Conservation (phyloP, 2,329 filamentous ascomycete species). For the Fusarium secorum region DNA sequence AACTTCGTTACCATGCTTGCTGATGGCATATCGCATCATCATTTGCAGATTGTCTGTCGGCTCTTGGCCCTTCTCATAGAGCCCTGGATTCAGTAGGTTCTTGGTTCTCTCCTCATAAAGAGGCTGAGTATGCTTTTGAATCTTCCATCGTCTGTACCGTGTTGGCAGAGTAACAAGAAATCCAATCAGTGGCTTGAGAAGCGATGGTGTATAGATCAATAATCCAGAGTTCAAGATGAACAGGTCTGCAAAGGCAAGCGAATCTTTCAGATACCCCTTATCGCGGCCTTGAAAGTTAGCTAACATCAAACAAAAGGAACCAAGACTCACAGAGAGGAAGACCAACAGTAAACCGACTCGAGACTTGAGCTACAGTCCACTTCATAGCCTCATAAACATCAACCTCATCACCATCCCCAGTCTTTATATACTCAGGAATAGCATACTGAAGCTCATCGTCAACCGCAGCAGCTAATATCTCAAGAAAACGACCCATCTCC, state of each 20-base stretch:
- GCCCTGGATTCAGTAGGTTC: background rate
- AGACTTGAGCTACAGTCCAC: conserved; percentile 44
- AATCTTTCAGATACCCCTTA: conserved; percentile 45
- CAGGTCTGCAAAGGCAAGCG: conserved; percentile 43
- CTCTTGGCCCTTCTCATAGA: background rate
- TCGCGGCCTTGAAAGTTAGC: conserved; percentile 40
- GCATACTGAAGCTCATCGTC: conserved; percentile 47
- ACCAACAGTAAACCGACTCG: conserved; percentile 46
- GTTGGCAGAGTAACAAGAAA: conserved; percentile 30
- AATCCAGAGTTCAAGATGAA: conserved; percentile 47
- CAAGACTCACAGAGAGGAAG: conserved; percentile 42
- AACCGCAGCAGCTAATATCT: conserved; percentile 45
- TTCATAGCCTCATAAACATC: conserved; percentile 41
- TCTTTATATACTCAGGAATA: conserved; percentile 46
- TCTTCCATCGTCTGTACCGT: conserved; percentile 26
- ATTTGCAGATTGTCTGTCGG: conserved; percentile 27
- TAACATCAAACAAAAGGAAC: rapidly evolving
- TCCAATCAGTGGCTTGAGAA: conserved; percentile 47
- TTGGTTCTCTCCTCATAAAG: background rate
- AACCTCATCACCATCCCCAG: conserved; percentile 41
- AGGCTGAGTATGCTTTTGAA: conserved; percentile 15
- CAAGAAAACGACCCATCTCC: conserved; percentile 47
- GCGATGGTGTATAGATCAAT: conserved; percentile 41
- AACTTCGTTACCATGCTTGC: conserved; percentile 34
- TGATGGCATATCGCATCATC: conserved; percentile 31